Conservation (phyloP, 768 basidiomycete genomes). For the Auriscalpium vulgare region DNA sequence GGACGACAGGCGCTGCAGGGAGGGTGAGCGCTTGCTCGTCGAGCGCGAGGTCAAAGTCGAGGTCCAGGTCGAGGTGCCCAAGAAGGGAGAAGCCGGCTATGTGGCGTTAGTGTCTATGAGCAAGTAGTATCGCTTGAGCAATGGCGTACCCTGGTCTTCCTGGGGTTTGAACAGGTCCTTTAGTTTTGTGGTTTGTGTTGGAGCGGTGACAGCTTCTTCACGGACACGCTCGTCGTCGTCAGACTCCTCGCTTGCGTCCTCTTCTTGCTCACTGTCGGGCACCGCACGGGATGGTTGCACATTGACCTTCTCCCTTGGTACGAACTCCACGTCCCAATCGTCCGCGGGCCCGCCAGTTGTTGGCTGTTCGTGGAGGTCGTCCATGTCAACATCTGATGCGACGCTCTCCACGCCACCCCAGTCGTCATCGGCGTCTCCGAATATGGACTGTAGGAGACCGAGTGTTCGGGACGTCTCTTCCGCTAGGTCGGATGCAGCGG, state of each 20-base stretch:
- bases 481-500: slow-evolving; percentile 23
- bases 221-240: no score
- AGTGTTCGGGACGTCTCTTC: slow-evolving; percentile 41
- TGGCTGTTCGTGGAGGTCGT: slow-evolving; percentile 21
- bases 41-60: slow-evolving; percentile 61
- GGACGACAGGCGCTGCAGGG: slow-evolving; percentile 10
- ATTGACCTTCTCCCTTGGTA: not conserved
- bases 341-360: slow-evolving; percentile 20
- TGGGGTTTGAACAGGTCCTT: slow-evolving; percentile 71
- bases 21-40: slow-evolving; percentile 41
- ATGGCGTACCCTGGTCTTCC: slow-evolving; percentile 51
- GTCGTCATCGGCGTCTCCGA: slow-evolving; percentile 37
- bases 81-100: slow-evolving; percentile 69
- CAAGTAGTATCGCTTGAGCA: not conserved
- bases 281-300: not conserved
- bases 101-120: not conserved
- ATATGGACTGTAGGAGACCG: slow-evolving; percentile 43
- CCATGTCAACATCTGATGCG: slow-evolving; percentile 47
- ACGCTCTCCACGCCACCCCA: slow-evolving; percentile 58
- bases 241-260: not conserved
- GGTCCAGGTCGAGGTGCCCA: slow-evolving; percentile 64
- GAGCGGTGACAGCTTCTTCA: not conserved
- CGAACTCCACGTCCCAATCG: slow-evolving; percentile 16
- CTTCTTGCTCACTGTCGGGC: not conserved
- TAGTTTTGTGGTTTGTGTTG: slow-evolving; percentile 30